These are phyloP conservation scores for Citrullus amarus DNA, from an alignment of 306 rosid species.

Conservation along the genomic window DNA sequence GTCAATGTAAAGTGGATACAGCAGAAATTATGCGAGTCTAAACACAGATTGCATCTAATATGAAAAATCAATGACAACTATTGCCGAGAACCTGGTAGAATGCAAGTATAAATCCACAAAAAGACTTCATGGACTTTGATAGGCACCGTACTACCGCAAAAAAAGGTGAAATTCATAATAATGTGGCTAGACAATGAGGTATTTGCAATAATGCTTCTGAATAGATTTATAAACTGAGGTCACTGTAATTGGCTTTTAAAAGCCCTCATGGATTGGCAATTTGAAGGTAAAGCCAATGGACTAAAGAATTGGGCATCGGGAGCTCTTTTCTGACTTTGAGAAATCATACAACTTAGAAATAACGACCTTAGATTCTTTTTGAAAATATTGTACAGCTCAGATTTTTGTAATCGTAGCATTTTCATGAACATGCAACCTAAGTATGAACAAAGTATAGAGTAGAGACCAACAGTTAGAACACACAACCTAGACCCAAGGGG, in stretches of 20 bases:
- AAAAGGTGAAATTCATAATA: not conserved
- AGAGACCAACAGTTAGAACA: not conserved
- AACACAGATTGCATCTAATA: conserved; percentile 1
- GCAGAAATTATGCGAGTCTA: conserved; percentile 8
- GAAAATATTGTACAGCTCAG: not conserved
- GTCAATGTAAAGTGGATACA: conserved; percentile 16
- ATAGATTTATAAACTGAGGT: not conserved
- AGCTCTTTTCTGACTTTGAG: not conserved
- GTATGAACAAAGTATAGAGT: not conserved
- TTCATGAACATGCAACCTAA: not conserved
- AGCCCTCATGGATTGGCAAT: not conserved
- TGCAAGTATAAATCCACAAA: not conserved
- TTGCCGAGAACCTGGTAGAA: not conserved
- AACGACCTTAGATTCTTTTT: not conserved
- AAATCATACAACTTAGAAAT: not conserved
- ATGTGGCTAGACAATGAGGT: not conserved
- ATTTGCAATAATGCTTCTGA: not conserved
- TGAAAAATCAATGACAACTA: not conserved
- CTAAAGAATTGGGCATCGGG: not conserved
- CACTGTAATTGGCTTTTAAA: not conserved
- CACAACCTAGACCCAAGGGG: not conserved
- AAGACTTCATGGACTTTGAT: not conserved
- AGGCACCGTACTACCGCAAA: not conserved
- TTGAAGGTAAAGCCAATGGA: not conserved
- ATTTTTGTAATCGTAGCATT: not conserved